Conservation (phyloP, 2,329 filamentous ascomycete species). For the Aureobasidium sp. region DNA sequence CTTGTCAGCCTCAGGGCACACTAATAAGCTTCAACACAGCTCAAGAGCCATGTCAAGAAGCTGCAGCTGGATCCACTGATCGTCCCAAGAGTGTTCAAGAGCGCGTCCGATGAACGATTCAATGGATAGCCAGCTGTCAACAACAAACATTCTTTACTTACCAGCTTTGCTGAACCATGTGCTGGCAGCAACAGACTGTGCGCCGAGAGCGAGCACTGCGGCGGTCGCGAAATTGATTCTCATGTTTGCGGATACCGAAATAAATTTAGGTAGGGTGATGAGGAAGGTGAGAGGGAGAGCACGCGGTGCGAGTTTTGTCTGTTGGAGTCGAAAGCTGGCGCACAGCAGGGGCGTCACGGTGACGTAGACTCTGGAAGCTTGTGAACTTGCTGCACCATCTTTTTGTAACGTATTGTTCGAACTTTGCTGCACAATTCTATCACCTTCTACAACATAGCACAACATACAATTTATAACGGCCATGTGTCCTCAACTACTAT, state of each 20-base stretch:
- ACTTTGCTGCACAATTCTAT: no score
- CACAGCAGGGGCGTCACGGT: no score
- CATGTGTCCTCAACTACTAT: no score
- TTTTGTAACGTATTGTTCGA: no score
- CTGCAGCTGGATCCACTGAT: background rate
- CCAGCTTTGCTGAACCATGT: conserved; percentile 82
- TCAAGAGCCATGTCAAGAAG: background rate
- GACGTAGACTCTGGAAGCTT: no score
- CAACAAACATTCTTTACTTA: conserved; percentile 40
- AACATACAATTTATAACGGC: no score
- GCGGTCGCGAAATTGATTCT: conserved; percentile 62
- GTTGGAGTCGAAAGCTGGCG: no score
- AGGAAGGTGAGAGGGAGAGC: background rate
- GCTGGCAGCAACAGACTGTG: conserved; percentile 61
- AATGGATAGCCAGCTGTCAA: background rate
- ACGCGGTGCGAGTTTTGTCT: no score
- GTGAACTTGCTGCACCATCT: no score
- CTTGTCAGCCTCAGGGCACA: background rate
- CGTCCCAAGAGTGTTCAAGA: background rate
- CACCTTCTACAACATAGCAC: no score
- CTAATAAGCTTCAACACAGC: background rate
- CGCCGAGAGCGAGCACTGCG: conserved; percentile 63
- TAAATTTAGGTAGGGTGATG: background rate
- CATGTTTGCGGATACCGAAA: conserved; percentile 46
- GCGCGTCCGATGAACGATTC: background rate